Evolutionary conservation across 352 stramenopile species (phyloP), one percentile per base, ranked within the genome.

Genomic region (Phytophthora palmivora): DNA sequence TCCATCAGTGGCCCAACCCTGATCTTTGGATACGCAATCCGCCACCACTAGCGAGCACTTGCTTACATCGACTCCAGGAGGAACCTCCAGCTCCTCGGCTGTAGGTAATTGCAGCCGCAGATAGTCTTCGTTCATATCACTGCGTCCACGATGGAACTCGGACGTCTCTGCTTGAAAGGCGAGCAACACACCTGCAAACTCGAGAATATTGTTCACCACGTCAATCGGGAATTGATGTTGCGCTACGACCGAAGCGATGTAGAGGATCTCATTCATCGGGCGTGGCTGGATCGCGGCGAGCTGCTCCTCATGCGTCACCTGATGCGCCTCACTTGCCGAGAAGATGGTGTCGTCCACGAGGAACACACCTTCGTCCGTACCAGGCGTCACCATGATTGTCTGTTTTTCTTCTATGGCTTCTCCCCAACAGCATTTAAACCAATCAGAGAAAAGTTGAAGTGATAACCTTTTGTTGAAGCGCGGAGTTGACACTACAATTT

Each of bases 11-110:
- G 84, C 82, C 84, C 84, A 94, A 12, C 82, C 84, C 50, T 94
- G 84, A 47, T 94, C 84, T 33, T 85, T 82, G 2, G 84, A 92
- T 36, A 63, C 61, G 39, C 74, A 88, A 39, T 93, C 80, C 12
- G 70, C 76, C 6, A 82, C 72, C 28, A 90, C 16, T 18, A 79
- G 54, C 10, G 67, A 53, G 34, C 82, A 90, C 15, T 68, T 64
- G 24, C 57, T 71, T 21, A 76, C 43, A 15, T 65, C 39, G 10
- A 90, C 60, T n/a, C 82, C 84, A 1, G 28, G 14, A 1, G 84
- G 79, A 16, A 91, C 47, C 14, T 46, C 15, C 28, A 85, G 44
- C 7, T 79, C 55, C 18, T 77, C 56, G 1, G 14, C 52, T n/a
- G 26, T 60, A 36, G 82, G 76, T 4, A 89, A 37, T 16, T 70